Conservation (phyloP, 208 protist species). For the Herpetomonas tarakana region DNA sequence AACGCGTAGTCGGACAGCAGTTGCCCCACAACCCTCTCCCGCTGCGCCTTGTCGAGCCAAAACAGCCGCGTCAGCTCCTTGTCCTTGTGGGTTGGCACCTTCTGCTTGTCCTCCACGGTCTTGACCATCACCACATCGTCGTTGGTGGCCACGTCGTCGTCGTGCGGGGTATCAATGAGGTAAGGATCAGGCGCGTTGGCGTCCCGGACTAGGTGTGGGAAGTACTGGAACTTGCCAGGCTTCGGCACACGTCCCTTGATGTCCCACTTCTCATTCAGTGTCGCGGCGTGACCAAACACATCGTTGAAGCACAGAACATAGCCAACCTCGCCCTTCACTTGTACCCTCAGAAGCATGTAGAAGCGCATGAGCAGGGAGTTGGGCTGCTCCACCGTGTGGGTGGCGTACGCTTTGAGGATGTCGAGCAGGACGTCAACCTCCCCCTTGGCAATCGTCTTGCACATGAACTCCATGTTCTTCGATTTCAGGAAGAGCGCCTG, state of each 20-base stretch:
- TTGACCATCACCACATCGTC: conserved; percentile 20
- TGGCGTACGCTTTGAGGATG: conserved; percentile 45
- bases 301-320: conserved; percentile 82
- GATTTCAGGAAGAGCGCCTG: conserved; percentile 84
- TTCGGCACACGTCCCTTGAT: conserved; percentile 86
- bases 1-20: conserved; percentile 69
- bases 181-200: conserved; percentile 53
- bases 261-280: conserved; percentile 84
- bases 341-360: conserved; percentile 65
- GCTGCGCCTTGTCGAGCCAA: conserved; percentile 41
- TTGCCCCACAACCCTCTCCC: conserved; percentile 44
- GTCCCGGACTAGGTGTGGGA: conserved; percentile 47
- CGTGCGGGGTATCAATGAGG: conserved; percentile 32
- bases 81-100: conserved; percentile 62
- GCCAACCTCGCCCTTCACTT: conserved; percentile 35
- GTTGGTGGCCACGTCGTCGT: conserved; percentile 9
- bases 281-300: conserved; percentile 50
- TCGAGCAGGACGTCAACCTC: conserved; percentile 66
- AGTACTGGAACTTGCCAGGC: conserved; percentile 66
- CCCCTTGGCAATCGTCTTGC: conserved; percentile 73
- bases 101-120: conserved; percentile 31
- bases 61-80: conserved; percentile 84
- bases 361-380: conserved; percentile 80
- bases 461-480: conserved; percentile 70
- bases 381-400: conserved; percentile 41